These are phyloP conservation scores for Cryphonectria radicalis DNA, from an alignment of 2,329 filamentous ascomycete genomes.

Conservation along the genomic window DNA sequence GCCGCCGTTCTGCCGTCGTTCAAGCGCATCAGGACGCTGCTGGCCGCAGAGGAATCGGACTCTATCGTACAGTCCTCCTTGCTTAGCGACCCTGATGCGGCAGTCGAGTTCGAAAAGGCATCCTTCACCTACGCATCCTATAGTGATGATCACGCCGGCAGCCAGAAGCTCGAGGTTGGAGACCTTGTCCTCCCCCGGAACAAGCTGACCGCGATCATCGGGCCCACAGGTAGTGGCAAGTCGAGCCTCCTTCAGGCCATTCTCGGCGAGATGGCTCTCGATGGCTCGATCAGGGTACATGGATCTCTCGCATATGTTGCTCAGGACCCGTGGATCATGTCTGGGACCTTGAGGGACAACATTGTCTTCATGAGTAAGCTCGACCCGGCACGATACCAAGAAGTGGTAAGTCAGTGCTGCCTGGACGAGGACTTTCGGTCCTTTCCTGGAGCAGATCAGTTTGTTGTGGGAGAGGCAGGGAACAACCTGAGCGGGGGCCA, in stretches of 20 bases:
- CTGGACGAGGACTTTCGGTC: constrained; percentile 13
- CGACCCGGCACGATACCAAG: constrained; percentile 10
- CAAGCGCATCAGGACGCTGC: constrained; percentile 3
- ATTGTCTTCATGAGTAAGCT: constrained; percentile 15
- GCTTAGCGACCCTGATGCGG: background rate
- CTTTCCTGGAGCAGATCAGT: constrained; percentile 16
- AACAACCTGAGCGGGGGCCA: constrained; percentile 17
- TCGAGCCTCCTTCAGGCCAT: constrained; percentile 20
- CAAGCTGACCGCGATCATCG: constrained; percentile 8
- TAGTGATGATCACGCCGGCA: background rate
- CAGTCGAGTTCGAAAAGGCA: constrained; percentile 9
- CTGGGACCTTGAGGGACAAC: constrained; percentile 14
- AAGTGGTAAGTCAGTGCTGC: constrained; percentile 1
- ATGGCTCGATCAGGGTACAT: background rate
- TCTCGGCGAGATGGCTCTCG: constrained; percentile 11
- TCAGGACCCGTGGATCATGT: constrained; percentile 19
- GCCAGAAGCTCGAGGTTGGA: constrained; percentile 13
- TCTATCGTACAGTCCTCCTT: background rate
- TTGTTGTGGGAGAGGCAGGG: constrained; percentile 12
- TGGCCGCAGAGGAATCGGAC: constrained; percentile 11
- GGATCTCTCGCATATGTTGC: constrained; percentile 11
- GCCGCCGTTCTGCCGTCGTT: constrained; percentile 10
- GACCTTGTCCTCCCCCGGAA: constrained; percentile 5
- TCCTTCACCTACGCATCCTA: constrained; percentile 12
- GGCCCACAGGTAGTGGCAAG: constrained; percentile 15